Conservation (phyloP, 163 green algal species). For the Coccomyxa subellipsoidea region DNA sequence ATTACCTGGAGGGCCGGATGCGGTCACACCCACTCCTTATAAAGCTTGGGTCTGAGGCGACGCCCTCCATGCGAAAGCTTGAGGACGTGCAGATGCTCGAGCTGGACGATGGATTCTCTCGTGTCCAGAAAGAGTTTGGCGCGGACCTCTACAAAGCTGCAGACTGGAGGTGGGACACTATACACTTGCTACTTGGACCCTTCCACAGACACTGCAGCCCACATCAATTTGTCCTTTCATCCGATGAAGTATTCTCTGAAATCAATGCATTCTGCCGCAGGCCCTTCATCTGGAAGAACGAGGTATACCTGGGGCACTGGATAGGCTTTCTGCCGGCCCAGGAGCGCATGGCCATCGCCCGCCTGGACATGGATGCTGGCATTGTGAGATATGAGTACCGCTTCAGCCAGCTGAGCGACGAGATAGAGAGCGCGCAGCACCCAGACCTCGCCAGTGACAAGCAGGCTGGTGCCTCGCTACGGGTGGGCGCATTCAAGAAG, state of each 20-base stretch:
- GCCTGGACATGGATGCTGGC: neutral
- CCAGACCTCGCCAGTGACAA: neutral
- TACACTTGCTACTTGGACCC: neutral
- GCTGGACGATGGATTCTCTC: neutral
- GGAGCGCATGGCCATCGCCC: slow-evolving; percentile 11
- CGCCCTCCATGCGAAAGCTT: neutral
- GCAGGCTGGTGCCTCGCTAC: neutral
- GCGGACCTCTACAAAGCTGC: slow-evolving; percentile 13
- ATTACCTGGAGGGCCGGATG: slow-evolving; percentile 10
- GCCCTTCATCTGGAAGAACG: slow-evolving; percentile 9
- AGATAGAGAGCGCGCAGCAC: slow-evolving; percentile 9
- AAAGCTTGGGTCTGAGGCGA: neutral
- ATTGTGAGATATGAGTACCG: slow-evolving; percentile 6
- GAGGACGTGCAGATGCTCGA: slow-evolving; percentile 11
- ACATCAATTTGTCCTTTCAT: no score
- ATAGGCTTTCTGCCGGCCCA: slow-evolving; percentile 14
- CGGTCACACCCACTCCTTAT: slow-evolving; percentile 11
- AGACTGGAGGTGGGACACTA: slow-evolving; percentile 8
- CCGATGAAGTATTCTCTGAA: neutral
- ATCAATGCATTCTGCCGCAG: no score
- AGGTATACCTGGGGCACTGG: slow-evolving; percentile 17
- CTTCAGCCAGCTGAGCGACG: slow-evolving; percentile 10
- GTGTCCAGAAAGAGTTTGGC: neutral
- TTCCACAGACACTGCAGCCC: no score
- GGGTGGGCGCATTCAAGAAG: neutral